Percentiles rank a stretch among this genome's conserved stretches.
Evolutionary conservation across 2,329 filamentous ascomycete species (phyloP).

Genomic region (Madurella mycetomatis): DNA sequence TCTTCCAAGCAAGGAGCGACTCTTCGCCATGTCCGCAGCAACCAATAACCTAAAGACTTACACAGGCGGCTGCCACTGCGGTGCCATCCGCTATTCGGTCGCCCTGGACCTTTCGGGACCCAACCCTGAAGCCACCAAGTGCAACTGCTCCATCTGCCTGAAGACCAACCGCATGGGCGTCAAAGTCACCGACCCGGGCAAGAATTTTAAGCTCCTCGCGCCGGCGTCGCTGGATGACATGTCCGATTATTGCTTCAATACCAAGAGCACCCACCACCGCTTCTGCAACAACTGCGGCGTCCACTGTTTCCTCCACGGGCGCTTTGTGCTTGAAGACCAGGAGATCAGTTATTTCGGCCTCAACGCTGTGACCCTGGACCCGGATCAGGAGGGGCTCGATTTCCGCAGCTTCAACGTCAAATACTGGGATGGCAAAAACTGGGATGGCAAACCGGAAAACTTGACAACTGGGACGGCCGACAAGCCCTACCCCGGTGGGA

Average conservation of each 20-base stretch:
- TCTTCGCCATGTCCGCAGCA: not conserved
- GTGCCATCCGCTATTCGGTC: slow-evolving; percentile 8
- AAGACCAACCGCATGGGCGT: slow-evolving; percentile 4
- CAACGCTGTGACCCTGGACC: slow-evolving; percentile 10
- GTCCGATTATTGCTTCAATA: not conserved
- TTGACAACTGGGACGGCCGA: not conserved
- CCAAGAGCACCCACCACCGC: slow-evolving; percentile 1
- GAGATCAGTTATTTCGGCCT: not conserved
- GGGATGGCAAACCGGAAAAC: slow-evolving; percentile 6
- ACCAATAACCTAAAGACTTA: not conserved
- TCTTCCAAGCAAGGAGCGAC: not conserved
- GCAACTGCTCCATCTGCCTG: slow-evolving; percentile 13
- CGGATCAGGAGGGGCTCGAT: slow-evolving; percentile 4
- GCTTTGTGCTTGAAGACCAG: slow-evolving; percentile 1
- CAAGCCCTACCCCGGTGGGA: not conserved
- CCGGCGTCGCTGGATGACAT: not conserved
- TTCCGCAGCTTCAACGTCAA: slow-evolving; percentile 1
- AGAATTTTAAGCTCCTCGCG: slow-evolving; percentile 2
- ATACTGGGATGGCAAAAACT: slow-evolving; percentile 9
- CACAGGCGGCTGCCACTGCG: slow-evolving; percentile 10
- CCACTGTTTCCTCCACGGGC: slow-evolving; percentile 1
- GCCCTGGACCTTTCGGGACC: not conserved
- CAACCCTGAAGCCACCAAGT: not conserved
- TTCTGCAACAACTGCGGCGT: slow-evolving; percentile 11
- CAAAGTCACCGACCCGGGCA: not conserved